These are phyloP conservation scores for Trichothecium roseum DNA, from an alignment of 2,329 filamentous ascomycete species.

Conservation along the genomic window DNA sequence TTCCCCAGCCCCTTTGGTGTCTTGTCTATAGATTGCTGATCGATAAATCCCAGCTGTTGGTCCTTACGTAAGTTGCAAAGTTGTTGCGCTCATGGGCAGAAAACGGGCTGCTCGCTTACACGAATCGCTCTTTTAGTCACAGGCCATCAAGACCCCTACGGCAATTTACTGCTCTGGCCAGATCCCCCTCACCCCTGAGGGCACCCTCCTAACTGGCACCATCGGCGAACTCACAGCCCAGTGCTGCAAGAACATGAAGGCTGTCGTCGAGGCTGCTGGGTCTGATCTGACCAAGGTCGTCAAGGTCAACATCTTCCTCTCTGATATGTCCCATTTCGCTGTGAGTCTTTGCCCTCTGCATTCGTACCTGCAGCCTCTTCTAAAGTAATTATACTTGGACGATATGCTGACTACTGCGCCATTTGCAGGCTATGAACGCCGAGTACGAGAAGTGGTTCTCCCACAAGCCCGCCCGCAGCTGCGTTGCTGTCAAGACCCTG, in stretches of 20 bases:
- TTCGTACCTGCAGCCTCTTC: conserved; percentile 3
- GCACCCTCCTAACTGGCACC: conserved; percentile 44
- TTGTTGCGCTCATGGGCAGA: too few relatives aligned
- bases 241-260: conserved; percentile 68
- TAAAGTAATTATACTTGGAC: background rate
- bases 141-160: conserved; percentile 54
- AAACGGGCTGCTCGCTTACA: background rate
- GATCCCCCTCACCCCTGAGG: conserved; percentile 56
- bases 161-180: conserved; percentile 61
- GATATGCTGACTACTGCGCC: background rate
- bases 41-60: conserved; percentile 37
- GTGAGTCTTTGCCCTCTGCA: conserved; percentile 22
- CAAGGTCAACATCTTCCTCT: conserved; percentile 87
- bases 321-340: conserved; percentile 82
- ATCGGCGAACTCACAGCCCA: conserved; percentile 54
- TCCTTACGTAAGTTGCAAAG: conserved; percentile 49
- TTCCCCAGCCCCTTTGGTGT: background rate
- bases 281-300: conserved; percentile 71
- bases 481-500: conserved; percentile 80
- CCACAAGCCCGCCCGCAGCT: conserved; percentile 80
- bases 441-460: conserved; percentile 77
- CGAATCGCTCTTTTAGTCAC: conserved; percentile 34
- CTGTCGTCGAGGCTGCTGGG: conserved; percentile 73
- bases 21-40: background rate
- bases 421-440: conserved; percentile 61